Evolutionary conservation across 306 rosid species (phyloP), one percentile per base, ranked within the genome.

Genomic region (Cucurbita ficifolia): DNA sequence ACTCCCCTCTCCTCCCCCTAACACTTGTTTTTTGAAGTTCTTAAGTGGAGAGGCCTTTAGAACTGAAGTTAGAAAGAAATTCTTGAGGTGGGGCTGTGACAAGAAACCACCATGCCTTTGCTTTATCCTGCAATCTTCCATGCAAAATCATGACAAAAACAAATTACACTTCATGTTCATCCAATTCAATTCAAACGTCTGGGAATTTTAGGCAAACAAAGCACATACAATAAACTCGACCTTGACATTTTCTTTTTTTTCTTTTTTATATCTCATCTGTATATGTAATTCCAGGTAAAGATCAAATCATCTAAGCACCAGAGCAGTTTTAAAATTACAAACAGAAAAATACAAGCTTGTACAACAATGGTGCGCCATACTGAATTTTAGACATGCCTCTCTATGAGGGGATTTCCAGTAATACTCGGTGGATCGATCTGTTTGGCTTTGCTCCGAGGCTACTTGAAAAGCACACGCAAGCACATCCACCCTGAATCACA

Each of bases 341-440:
- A 70, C 57, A 50, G 58, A 49, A 70, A 69, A 70, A 70, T 70
- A 70, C 74, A 70, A 48, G 74, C 46, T 70, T 48, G 74, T 70
- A 70, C 74, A 70, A 70, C 58, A 70, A 70, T 70, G 74, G 59
- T 70, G 74, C 40, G 29, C 16, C 58, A 70, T 49, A 69, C 74
- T 70, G 74, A 70, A 49, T 29, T 29, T 69, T 48, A 48, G 58
- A 70, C 57, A 70, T 49, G 42, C 57, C 74, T 70, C 74, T 70
- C 45, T 22, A 40, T 16, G 16, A 40, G 10, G 54, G 40, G 40
- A 17, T 68, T 68, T 40, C 18, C 56, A 21, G 53, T 45, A 69
- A 69, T 68, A 45, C 53, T 6, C 38, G 48, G 57, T 49, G 58
- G 59, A 49, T 19, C 29, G 1, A 48, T 48, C 40, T 70, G 43